phyloP scores from a whole-genome alignment of 192 early-diverging fungal species.

The Linnemannia schmuckeri region DNA sequence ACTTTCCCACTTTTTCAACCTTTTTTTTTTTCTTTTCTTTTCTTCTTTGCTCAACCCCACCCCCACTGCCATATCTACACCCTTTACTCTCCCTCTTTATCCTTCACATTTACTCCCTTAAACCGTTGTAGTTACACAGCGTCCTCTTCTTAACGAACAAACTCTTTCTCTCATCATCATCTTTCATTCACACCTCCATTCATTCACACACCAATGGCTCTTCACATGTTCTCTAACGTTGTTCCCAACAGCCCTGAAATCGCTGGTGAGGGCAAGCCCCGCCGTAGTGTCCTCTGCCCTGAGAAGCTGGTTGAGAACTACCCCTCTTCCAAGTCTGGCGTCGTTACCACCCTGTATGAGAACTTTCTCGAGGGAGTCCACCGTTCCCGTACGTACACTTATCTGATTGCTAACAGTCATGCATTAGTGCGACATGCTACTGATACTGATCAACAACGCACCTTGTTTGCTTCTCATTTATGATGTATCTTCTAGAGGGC shows the following conservation, averaged over 20 bases:
- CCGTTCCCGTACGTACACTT: constrained; percentile 59
- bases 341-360: constrained; percentile 43
- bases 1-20: not conserved
- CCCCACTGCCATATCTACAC: not conserved
- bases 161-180: not conserved
- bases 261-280: constrained; percentile 68
- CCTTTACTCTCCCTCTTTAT: not conserved
- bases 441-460: not conserved
- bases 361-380: constrained; percentile 57
- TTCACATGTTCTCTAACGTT: constrained; percentile 57
- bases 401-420: too few species aligned
- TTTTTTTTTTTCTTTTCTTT: not conserved
- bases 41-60: constrained; percentile 1
- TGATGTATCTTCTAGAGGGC: constrained; percentile 37
- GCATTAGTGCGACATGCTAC: too few species aligned
- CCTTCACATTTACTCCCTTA: too few species aligned
- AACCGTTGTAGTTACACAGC: constrained; percentile 8
- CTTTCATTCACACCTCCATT: not conserved
- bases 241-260: constrained; percentile 62
- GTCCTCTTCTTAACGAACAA: not conserved
- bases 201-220: not conserved
- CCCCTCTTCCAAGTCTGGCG: constrained; percentile 28
- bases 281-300: constrained; percentile 62
- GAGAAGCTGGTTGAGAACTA: constrained; percentile 67
- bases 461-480: not conserved